Percentiles rank a stretch among this genome's conserved stretches.
These are phyloP conservation scores for Fusarium tricinctum DNA, from an alignment of 2,329 filamentous ascomycete species.

Conservation along the genomic window DNA sequence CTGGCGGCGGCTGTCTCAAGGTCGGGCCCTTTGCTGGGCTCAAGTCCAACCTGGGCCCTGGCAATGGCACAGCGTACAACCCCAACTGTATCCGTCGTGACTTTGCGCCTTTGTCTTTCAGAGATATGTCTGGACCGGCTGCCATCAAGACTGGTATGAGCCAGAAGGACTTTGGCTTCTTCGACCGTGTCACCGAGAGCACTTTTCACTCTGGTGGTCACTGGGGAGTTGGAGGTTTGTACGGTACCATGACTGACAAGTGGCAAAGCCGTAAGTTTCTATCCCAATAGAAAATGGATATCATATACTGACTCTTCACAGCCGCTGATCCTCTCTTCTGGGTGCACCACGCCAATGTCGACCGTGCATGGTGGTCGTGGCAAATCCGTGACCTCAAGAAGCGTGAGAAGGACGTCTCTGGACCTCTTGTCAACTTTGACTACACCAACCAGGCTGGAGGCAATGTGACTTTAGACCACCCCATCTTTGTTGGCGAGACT, in stretches of 20 bases:
- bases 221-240: constrained; percentile 49
- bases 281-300: accelerated
- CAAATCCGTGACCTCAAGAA: constrained; percentile 24
- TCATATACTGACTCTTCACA: not conserved
- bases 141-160: constrained; percentile 34
- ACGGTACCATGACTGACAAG: constrained; percentile 46
- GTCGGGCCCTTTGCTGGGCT: constrained; percentile 46
- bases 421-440: constrained; percentile 33
- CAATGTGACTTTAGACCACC: constrained; percentile 13
- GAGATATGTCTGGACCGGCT: constrained; percentile 26
- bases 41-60: constrained; percentile 27
- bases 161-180: constrained; percentile 45
- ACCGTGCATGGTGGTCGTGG: constrained; percentile 48
- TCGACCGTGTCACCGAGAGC: constrained; percentile 41
- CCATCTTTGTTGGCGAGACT: constrained; percentile 16
- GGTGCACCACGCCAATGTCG: constrained; percentile 51
- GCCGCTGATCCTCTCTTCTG: constrained; percentile 50
- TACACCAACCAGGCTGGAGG: constrained; percentile 23
- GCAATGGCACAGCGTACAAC: constrained; percentile 19
- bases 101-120: constrained; percentile 30
- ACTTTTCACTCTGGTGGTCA: constrained; percentile 49
- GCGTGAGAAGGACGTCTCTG: constrained; percentile 31
- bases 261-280: constrained; percentile 26
- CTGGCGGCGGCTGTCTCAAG: constrained; percentile 46
- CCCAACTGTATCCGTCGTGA: constrained; percentile 29